These are phyloP conservation scores for Ilex asprella DNA, from an alignment of 257 asterid species.

Conservation along the genomic window DNA sequence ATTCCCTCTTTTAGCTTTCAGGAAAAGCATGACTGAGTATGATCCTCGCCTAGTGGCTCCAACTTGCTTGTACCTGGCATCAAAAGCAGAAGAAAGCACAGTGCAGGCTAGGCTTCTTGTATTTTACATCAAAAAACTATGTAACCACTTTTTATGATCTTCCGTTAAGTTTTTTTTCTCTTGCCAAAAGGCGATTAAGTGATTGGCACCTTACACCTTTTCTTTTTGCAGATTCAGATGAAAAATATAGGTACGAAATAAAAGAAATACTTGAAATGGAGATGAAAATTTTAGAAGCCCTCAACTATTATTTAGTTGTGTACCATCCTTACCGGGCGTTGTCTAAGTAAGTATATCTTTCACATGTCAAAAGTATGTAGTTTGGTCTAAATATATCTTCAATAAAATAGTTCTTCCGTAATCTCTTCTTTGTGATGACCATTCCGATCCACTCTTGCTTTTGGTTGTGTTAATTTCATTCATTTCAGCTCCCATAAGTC, in stretches of 20 bases:
- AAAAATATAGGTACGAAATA: conserved; percentile 70
- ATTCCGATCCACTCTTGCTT: no score
- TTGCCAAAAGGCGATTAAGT: no score
- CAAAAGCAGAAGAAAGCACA: conserved; percentile 97
- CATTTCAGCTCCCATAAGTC: no score
- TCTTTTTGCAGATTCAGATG: conserved; percentile 64
- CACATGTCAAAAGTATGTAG: no score
- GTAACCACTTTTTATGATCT: conserved; percentile 27
- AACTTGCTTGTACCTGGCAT: conserved; percentile 89
- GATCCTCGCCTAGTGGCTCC: conserved; percentile 97
- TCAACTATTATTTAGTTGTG: conserved; percentile 80
- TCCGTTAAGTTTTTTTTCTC: background rate
- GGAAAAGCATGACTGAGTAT: conserved; percentile 82
- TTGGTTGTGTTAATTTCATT: no score
- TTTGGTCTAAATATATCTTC: no score
- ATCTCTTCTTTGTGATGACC: no score
- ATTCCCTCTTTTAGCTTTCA: conserved; percentile 20
- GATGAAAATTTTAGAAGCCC: conserved; percentile 95
- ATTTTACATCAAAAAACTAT: conserved; percentile 73
- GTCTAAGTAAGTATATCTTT: conserved; percentile 53
- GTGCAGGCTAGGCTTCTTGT: conserved; percentile 85
- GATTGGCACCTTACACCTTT: conserved; percentile 1
- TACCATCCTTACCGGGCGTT: conserved; percentile 85
- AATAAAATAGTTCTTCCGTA: no score
- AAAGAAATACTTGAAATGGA: conserved; percentile 97